phyloP scores from a whole-genome alignment of 768 basidiomycete species.

The Crassisporium funariophilum region DNA sequence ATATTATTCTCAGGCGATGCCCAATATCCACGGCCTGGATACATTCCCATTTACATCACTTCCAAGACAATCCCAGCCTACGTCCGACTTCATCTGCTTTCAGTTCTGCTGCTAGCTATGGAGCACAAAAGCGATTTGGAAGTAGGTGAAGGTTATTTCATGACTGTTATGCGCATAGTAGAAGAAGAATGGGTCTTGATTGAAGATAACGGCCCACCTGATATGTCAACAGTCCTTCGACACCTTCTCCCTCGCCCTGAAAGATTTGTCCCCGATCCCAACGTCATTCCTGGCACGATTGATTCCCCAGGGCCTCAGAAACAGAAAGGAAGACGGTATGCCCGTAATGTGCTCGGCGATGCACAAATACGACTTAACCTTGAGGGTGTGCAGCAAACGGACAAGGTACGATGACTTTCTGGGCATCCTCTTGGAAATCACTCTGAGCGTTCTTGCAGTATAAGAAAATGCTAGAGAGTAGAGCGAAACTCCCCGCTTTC shows the following conservation, averaged over 20 bases:
- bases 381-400: slow-evolving; percentile 41
- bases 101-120: slow-evolving; percentile 60
- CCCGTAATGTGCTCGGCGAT: slow-evolving; percentile 47
- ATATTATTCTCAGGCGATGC: slow-evolving; percentile 56
- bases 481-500: slow-evolving; percentile 79
- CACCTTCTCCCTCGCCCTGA: slow-evolving; percentile 49
- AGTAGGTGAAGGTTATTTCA: slow-evolving; percentile 70
- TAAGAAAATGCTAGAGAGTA: slow-evolving; percentile 50
- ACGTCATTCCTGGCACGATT: not conserved
- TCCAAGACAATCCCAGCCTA: slow-evolving; percentile 75
- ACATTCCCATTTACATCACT: slow-evolving; percentile 75
- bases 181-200: slow-evolving; percentile 71
- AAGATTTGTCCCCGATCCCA: slow-evolving; percentile 7
- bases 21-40: slow-evolving; percentile 43
- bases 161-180: slow-evolving; percentile 67
- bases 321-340: slow-evolving; percentile 21
- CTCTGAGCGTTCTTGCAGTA: slow-evolving; percentile 38
- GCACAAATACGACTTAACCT: slow-evolving; percentile 56
- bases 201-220: slow-evolving; percentile 74
- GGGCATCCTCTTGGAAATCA: not conserved
- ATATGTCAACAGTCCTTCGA: slow-evolving; percentile 66
- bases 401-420: slow-evolving; percentile 30
- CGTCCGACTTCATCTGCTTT: slow-evolving; percentile 80
- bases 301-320: not conserved
- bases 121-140: slow-evolving; percentile 57